Evolutionary conservation across 225 moss, liverwort and hornwort species (phyloP).

Genomic region (Rhytidiadelphus loreus): DNA sequence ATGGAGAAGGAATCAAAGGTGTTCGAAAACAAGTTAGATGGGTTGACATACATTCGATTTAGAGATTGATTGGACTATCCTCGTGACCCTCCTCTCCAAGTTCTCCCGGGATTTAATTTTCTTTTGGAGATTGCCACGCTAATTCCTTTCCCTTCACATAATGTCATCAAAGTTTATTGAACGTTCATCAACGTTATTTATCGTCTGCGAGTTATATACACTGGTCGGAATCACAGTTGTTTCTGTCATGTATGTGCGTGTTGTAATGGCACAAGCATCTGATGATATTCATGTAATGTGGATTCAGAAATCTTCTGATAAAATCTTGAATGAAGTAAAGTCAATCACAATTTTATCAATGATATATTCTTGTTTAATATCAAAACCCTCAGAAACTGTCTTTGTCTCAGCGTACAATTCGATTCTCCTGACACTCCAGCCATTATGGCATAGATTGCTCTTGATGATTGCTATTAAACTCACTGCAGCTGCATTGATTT

Average conservation of each 20-base stretch:
- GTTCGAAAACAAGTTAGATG: not conserved
- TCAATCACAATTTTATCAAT: not conserved
- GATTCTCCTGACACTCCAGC: not conserved
- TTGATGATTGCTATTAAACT: not conserved
- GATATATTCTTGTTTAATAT: not conserved
- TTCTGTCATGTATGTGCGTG: not conserved
- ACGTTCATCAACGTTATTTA: not conserved
- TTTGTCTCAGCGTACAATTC: not conserved
- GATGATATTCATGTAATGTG: not conserved
- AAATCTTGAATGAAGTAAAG: not conserved
- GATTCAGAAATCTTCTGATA: not conserved
- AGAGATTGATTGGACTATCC: not conserved
- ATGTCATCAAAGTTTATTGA: not conserved
- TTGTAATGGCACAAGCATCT: not conserved
- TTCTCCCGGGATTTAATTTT: not conserved
- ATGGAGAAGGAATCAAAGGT: not conserved
- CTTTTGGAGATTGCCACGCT: not conserved
- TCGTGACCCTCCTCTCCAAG: not conserved
- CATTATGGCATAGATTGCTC: not conserved
- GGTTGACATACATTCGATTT: not conserved
- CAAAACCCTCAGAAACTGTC: not conserved
- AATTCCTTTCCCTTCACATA: not conserved
- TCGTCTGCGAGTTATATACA: not conserved
- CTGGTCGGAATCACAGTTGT: not conserved
- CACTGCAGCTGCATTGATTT: not conserved